A percentile compares a stretch with the other conserved stretches of the same genome.
These are phyloP conservation scores for Hippophae tibetana DNA, from an alignment of 306 rosid species.

Conservation along the genomic window DNA sequence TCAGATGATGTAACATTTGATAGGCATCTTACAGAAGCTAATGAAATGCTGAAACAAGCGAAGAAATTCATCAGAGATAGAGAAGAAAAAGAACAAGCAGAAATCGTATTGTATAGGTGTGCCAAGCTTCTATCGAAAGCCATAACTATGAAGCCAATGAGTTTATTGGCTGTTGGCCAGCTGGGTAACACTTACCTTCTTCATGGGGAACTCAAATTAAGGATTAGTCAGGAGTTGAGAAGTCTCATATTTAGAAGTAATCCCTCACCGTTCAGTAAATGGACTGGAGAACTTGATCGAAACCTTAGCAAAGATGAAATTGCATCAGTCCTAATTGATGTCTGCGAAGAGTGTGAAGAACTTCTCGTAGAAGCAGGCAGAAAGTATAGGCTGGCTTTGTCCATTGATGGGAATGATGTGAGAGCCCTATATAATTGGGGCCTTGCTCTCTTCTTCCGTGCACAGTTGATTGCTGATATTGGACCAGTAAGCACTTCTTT, in stretches of 20 bases:
- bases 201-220: constrained; percentile 87
- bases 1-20: constrained; percentile 69
- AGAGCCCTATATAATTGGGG: constrained; percentile 97
- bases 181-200: constrained; percentile 86
- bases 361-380: constrained; percentile 88
- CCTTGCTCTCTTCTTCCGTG: constrained; percentile 92
- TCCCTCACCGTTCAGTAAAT: constrained; percentile 30
- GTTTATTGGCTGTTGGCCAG: constrained; percentile 90
- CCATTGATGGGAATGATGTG: constrained; percentile 73
- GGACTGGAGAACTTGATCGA: constrained; percentile 35
- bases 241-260: constrained; percentile 44
- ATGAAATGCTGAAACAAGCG: constrained; percentile 58
- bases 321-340: constrained; percentile 53
- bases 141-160: constrained; percentile 71
- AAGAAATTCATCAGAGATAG: constrained; percentile 50
- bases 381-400: constrained; percentile 79
- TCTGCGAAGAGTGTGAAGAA: constrained; percentile 87
- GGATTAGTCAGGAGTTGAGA: constrained; percentile 75
- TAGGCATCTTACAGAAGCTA: constrained; percentile 66
- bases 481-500: constrained; percentile 67
- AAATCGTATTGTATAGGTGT: constrained; percentile 55
- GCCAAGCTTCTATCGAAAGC: constrained; percentile 75
- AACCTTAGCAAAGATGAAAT: constrained; percentile 45
- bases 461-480: constrained; percentile 80
- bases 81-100: constrained; percentile 53